These are phyloP conservation scores for Fusarium duplospermum DNA, from an alignment of 2,329 filamentous ascomycete genomes.

Conservation along the genomic window DNA sequence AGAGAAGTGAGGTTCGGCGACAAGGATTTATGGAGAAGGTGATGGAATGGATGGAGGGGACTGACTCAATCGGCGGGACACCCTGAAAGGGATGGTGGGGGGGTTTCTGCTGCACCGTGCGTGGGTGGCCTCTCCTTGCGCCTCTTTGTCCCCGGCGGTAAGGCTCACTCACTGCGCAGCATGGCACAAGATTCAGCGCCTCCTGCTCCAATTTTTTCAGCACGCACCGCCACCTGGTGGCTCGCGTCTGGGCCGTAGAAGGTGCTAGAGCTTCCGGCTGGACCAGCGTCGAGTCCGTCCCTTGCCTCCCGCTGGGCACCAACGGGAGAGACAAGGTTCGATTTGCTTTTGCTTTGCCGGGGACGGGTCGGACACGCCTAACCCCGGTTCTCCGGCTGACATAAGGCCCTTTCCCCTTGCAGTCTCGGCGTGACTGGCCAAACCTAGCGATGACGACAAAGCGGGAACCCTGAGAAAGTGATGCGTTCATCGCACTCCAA, in stretches of 20 bases:
- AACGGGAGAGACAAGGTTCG: constrained; percentile 8
- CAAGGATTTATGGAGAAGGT: constrained; percentile 46
- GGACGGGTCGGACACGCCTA: constrained; percentile 15
- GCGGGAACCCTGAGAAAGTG: constrained; percentile 25
- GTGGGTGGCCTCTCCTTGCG: constrained; percentile 35
- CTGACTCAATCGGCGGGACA: constrained; percentile 54
- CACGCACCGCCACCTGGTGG: constrained; percentile 40
- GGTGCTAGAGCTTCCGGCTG: constrained; percentile 43
- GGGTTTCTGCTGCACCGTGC: constrained; percentile 31
- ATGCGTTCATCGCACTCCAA: constrained; percentile 18
- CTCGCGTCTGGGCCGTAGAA: constrained; percentile 39
- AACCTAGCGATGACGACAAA: constrained; percentile 32
- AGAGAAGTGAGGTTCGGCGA: constrained; percentile 34
- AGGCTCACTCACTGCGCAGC: constrained; percentile 25
- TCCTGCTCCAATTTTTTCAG: constrained; percentile 12
- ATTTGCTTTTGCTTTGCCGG: background rate
- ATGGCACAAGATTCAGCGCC: background rate
- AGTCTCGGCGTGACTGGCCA: constrained; percentile 19
- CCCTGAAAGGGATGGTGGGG: constrained; percentile 40
- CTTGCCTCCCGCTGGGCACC: constrained; percentile 7
- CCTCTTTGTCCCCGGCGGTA: constrained; percentile 18
- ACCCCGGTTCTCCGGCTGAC: constrained; percentile 12
- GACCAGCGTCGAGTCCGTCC: constrained; percentile 6
- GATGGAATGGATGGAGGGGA: constrained; percentile 48
- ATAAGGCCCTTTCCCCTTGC: background rate